Percentiles rank a stretch among this genome's conserved stretches.
phyloP scores from a whole-genome alignment of 352 stramenopile species.

The Thalassiosira mediterranea region DNA sequence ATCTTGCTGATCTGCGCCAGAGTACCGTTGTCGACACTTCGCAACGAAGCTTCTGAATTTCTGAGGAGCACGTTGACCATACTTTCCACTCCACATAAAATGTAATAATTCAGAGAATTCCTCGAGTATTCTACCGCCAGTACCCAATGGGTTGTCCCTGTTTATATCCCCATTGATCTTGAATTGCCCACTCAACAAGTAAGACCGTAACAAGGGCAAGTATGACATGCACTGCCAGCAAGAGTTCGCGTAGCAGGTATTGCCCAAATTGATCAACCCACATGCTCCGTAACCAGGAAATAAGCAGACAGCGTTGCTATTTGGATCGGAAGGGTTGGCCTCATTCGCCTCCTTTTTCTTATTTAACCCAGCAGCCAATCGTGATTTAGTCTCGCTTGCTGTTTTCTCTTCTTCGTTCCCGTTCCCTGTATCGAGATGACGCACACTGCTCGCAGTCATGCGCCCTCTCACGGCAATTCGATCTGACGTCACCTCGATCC shows the following conservation, averaged over 20 bases:
- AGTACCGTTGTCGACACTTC: slow-evolving; percentile 93
- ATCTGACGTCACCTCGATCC: slow-evolving; percentile 83
- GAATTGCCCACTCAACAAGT: slow-evolving; percentile 95
- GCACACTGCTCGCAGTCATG: slow-evolving; percentile 63
- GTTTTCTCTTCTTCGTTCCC: slow-evolving; percentile 30
- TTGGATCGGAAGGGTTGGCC: slow-evolving; percentile 28
- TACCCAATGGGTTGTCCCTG: slow-evolving; percentile 87
- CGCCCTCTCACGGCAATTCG: slow-evolving; percentile 72
- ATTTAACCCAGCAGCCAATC: slow-evolving; percentile 33
- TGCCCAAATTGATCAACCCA: slow-evolving; percentile 89
- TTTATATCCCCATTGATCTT: slow-evolving; percentile 86
- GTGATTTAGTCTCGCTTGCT: slow-evolving; percentile 32
- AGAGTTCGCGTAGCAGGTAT: slow-evolving; percentile 99
- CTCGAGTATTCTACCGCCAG: slow-evolving; percentile 86
- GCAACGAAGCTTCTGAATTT: slow-evolving; percentile 83
- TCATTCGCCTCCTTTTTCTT: slow-evolving; percentile 70
- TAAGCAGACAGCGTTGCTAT: slow-evolving; percentile 65
- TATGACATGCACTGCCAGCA: slow-evolving; percentile 97
- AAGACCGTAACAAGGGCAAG: slow-evolving; percentile 93
- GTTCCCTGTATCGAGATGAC: slow-evolving; percentile 27
- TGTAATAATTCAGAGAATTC: slow-evolving; percentile 86
- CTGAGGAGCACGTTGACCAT: slow-evolving; percentile 85
- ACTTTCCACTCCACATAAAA: slow-evolving; percentile 91
- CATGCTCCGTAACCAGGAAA: slow-evolving; percentile 82
- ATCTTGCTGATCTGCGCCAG: slow-evolving; percentile 98